Evolutionary conservation across 768 basidiomycete genomes (phyloP).

Genomic region (Cantharellus cinnabarinus): DNA sequence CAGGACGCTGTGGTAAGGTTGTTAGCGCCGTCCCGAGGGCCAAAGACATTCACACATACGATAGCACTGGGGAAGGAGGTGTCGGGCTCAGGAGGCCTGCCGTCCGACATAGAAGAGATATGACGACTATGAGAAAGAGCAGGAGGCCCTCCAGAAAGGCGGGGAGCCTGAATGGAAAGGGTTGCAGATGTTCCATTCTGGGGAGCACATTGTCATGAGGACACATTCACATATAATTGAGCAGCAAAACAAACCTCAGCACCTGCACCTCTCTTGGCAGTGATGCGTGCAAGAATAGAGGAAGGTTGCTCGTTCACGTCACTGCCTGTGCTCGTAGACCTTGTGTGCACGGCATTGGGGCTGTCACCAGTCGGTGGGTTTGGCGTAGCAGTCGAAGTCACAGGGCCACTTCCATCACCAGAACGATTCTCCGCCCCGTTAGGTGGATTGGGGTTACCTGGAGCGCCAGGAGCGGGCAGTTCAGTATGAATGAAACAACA

Average conservation of each 20-base stretch:
- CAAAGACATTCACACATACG: neutral
- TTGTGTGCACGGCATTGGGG: constrained; percentile 13
- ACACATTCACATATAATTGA: no score
- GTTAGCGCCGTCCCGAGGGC: neutral
- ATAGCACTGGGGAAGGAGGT: neutral
- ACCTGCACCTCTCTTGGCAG: constrained; percentile 23
- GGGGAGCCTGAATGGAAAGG: neutral
- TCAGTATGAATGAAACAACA: constrained; percentile 92
- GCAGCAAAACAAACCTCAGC: no score
- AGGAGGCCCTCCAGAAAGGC: neutral
- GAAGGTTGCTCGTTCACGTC: constrained; percentile 50
- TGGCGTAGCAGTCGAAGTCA: neutral
- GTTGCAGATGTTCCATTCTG: neutral
- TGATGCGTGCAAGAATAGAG: constrained; percentile 61
- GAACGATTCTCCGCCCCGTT: constrained; percentile 21
- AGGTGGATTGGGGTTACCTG: constrained; percentile 8
- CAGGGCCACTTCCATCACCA: constrained; percentile 11
- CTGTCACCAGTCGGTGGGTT: constrained; percentile 38
- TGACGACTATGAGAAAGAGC: neutral
- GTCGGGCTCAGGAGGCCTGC: neutral
- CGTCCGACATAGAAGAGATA: neutral
- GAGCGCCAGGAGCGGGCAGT: constrained; percentile 41
- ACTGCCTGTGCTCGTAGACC: constrained; percentile 51
- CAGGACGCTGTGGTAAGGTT: neutral
- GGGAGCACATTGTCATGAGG: no score